Evolutionary conservation across 768 basidiomycete genomes (phyloP).

Genomic region (Boletus vermiculosoides): DNA sequence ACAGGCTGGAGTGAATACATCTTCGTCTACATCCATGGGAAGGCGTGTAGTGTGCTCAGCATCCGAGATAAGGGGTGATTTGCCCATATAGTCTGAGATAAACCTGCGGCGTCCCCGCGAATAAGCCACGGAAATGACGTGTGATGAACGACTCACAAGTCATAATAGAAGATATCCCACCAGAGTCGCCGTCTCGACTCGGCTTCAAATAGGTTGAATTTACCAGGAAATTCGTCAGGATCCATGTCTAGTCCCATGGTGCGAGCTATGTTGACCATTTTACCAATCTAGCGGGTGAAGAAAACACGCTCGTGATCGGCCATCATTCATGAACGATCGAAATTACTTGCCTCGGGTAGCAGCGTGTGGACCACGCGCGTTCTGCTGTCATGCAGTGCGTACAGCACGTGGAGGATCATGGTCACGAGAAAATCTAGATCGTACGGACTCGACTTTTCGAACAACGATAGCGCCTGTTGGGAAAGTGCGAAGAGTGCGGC

Average conservation of each 20-base stretch:
- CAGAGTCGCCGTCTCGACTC: constrained; percentile 59
- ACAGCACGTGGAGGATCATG: constrained; percentile 56
- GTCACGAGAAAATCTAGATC: constrained; percentile 60
- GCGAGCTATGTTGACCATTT: constrained; percentile 66
- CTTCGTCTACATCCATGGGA: constrained; percentile 58
- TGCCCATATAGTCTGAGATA: constrained; percentile 64
- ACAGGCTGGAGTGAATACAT: constrained; percentile 47
- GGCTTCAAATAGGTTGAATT: constrained; percentile 49
- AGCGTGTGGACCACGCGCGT: constrained; percentile 39
- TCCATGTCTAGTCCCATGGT: constrained; percentile 62
- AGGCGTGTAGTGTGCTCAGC: constrained; percentile 53
- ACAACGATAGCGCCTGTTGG: constrained; percentile 44
- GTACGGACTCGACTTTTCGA: constrained; percentile 42
- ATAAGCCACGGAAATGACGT: constrained; percentile 5
- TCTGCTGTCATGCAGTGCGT: constrained; percentile 51
- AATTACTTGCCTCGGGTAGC: constrained; percentile 28
- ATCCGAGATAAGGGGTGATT: constrained; percentile 57
- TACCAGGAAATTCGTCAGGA: constrained; percentile 50
- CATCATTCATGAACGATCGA: constrained; percentile 29
- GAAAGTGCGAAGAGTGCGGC: constrained; percentile 48
- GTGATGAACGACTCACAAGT: constrained; percentile 53
- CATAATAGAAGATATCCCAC: constrained; percentile 81
- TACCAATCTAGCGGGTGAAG: constrained; percentile 49
- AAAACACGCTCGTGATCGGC: constrained; percentile 9
- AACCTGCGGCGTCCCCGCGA: constrained; percentile 45